A percentile compares a stretch with the other conserved stretches of the same genome.
Evolutionary conservation across 495 filamentous ascomycete species (phyloP).

Genomic region (Tuber aestivum): DNA sequence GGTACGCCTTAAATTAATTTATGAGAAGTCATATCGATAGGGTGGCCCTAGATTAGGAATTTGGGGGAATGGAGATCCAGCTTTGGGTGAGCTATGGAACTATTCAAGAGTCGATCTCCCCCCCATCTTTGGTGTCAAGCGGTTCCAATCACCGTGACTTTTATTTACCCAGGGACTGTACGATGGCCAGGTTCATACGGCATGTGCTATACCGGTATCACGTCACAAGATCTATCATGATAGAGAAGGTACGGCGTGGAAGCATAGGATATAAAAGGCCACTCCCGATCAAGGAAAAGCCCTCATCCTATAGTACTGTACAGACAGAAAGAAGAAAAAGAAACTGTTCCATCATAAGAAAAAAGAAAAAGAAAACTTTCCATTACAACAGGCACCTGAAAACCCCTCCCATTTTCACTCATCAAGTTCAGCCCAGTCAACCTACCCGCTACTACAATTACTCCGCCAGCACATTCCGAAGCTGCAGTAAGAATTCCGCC

Average conservation of each 20-base stretch:
- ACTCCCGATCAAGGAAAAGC: background rate
- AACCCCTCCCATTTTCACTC: slow-evolving; percentile 11
- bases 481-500: slow-evolving; percentile 72
- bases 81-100: too few relatives aligned
- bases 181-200: background rate
- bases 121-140: background rate
- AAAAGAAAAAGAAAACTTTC: background rate
- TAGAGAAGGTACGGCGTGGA: background rate
- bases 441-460: slow-evolving; percentile 40
- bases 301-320: background rate
- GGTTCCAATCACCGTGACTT: too few relatives aligned
- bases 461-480: slow-evolving; percentile 78
- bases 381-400: background rate
- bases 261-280: background rate
- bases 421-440: background rate
- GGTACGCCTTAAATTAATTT: too few relatives aligned
- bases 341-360: background rate
- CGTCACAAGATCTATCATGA: background rate
- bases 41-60: too few relatives aligned
- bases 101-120: too few relatives aligned
- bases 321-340: background rate
- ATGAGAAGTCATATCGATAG: too few relatives aligned
- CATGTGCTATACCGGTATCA: background rate
- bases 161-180: too few relatives aligned
- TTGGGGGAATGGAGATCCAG: too few relatives aligned